Evolutionary conservation across 208 protist species (phyloP).

Genomic region (Spongospora subterranea): DNA sequence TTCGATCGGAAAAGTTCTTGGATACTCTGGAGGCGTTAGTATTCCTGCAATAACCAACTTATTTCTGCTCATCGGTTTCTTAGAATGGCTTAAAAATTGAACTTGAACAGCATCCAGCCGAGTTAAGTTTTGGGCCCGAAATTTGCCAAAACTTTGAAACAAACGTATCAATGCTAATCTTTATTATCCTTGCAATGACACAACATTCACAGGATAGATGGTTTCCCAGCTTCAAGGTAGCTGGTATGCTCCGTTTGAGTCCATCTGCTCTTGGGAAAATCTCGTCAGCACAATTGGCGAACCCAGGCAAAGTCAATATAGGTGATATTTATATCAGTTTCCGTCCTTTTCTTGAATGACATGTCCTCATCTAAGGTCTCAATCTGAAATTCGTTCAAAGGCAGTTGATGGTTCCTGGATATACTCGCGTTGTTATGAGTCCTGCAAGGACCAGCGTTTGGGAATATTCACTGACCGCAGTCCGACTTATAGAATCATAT

Average conservation of each 20-base stretch:
- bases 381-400: constrained; percentile 14
- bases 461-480: constrained; percentile 14
- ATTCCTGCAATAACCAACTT: not conserved
- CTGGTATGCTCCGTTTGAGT: not conserved
- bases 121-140: not conserved
- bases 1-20: not conserved
- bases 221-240: constrained; percentile 4
- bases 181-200: not conserved
- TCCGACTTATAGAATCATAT: not conserved
- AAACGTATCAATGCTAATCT: not conserved
- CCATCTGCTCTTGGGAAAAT: not conserved
- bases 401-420: constrained; percentile 45
- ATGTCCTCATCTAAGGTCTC: not conserved
- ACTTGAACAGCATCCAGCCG: not conserved
- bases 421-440: constrained; percentile 2
- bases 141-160: not conserved
- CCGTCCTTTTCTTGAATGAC: not conserved
- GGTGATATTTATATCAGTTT: not conserved
- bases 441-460: not conserved
- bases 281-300: not conserved
- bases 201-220: constrained; percentile 14
- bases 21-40: too few species aligned
- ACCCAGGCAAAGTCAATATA: not conserved
- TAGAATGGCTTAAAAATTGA: not conserved
- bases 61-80: not conserved